Evolutionary conservation across 2,329 filamentous ascomycete genomes (phyloP).

Genomic region (Talaromyces sp.): DNA sequence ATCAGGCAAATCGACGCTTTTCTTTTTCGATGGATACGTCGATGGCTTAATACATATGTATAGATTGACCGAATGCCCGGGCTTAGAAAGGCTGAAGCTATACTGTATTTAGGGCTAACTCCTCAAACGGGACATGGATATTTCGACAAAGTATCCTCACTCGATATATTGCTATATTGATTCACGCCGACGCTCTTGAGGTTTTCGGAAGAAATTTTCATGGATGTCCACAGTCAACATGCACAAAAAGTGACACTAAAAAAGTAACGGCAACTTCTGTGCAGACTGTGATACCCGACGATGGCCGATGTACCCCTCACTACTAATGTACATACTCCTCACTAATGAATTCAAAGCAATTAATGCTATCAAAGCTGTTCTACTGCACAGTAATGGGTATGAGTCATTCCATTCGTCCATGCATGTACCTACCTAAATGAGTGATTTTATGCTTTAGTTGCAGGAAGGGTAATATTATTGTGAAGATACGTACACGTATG

Average conservation of each 20-base stretch:
- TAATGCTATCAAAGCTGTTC: background rate
- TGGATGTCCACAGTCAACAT: background rate
- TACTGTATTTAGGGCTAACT: background rate
- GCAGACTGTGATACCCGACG: conserved; percentile 8
- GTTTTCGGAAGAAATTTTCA: background rate
- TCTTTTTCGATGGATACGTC: background rate
- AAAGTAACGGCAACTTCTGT: background rate
- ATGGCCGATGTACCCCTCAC: conserved; percentile 13
- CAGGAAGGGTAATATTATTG: background rate
- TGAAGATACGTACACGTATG: background rate
- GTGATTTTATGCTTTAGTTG: background rate
- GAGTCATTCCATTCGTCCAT: background rate
- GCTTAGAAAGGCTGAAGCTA: background rate
- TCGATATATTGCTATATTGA: background rate
- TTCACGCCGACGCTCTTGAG: background rate
- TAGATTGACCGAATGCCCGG: background rate
- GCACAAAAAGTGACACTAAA: background rate
- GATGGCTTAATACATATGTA: background rate
- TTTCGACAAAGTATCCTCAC: background rate
- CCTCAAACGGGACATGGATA: background rate
- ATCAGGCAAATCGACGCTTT: background rate
- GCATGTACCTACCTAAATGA: background rate
- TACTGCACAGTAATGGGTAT: background rate
- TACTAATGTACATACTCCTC: background rate
- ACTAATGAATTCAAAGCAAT: background rate